These are phyloP conservation scores for Scedosporium boydii DNA, from an alignment of 2,329 filamentous ascomycete genomes.

Conservation along the genomic window DNA sequence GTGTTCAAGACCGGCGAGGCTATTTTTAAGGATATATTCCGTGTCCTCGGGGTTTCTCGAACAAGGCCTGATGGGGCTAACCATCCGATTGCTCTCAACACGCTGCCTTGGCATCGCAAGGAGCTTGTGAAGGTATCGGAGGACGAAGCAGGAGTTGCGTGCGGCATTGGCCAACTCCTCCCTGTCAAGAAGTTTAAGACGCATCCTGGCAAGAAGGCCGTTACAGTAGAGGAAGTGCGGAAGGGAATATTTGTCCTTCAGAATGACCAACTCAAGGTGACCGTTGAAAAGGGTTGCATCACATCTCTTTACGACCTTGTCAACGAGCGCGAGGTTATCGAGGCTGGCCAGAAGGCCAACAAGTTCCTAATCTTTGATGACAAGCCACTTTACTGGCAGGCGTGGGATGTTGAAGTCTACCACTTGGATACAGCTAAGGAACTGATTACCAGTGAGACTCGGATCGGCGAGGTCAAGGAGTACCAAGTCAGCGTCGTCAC, in stretches of 20 bases:
- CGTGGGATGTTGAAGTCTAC: constrained; percentile 96
- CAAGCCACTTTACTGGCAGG: constrained; percentile 95
- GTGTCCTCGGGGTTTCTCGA: constrained; percentile 53
- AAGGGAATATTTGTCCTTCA: constrained; percentile 65
- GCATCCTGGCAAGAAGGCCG: constrained; percentile 32
- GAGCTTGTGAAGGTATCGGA: constrained; percentile 60
- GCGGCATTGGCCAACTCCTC: constrained; percentile 44
- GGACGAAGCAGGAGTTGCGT: constrained; percentile 42
- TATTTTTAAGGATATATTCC: constrained; percentile 60
- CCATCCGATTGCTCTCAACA: constrained; percentile 63
- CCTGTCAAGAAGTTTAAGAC: constrained; percentile 40
- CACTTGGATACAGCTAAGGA: constrained; percentile 81
- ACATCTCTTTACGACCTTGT: constrained; percentile 72
- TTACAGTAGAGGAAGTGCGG: constrained; percentile 39
- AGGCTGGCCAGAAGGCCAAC: constrained; percentile 67
- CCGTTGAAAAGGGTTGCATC: constrained; percentile 66
- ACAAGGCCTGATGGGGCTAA: constrained; percentile 28
- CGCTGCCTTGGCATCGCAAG: constrained; percentile 73
- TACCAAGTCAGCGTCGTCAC: constrained; percentile 76
- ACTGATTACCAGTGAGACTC: constrained; percentile 57
- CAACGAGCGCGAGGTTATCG: constrained; percentile 67
- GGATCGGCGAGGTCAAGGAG: constrained; percentile 60
- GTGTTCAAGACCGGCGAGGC: constrained; percentile 70
- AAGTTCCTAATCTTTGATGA: constrained; percentile 94
- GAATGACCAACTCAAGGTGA: constrained; percentile 67